Conservation (phyloP, 306 rosid species). For the Arachis stenosperma region DNA sequence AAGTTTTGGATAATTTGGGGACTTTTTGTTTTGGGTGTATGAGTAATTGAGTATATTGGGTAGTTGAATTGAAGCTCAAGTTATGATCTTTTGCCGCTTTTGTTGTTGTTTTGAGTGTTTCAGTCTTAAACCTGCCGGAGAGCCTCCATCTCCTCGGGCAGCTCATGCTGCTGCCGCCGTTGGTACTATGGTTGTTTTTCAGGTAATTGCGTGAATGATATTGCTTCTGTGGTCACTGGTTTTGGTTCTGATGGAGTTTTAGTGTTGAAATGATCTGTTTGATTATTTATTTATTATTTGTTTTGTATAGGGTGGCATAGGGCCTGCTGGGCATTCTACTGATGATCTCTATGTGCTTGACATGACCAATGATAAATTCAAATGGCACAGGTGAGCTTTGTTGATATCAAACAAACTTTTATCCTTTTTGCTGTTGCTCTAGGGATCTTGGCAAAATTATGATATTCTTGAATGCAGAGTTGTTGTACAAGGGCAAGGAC, state of each 20-base stretch:
- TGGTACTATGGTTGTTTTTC: constrained; percentile 98
- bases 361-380: constrained; percentile 84
- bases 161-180: constrained; percentile 97
- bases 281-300: constrained; percentile 33
- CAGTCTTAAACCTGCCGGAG: constrained; percentile 92
- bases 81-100: constrained; percentile 32
- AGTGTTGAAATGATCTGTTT: constrained; percentile 37
- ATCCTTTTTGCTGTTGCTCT: constrained; percentile 32
- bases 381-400: constrained; percentile 93
- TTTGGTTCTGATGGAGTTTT: constrained; percentile 7
- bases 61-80: constrained; percentile 39
- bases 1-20: background rate
- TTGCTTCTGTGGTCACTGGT: constrained; percentile 2
- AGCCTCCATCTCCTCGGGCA: constrained; percentile 98
- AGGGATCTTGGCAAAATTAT: constrained; percentile 17
- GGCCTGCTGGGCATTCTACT: constrained; percentile 99
- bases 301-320: constrained; percentile 91
- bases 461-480: constrained; percentile 55
- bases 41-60: background rate
- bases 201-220: constrained; percentile 51
- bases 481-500: constrained; percentile 98
- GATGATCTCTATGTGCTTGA: constrained; percentile 95
- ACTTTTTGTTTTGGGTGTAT: background rate
- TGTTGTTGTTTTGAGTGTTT: constrained; percentile 40
- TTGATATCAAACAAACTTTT: constrained; percentile 29